Percentiles rank a stretch among this genome's conserved stretches.
Evolutionary conservation across 495 filamentous ascomycete species (phyloP).

Genomic region (Talaromyces stipitatus): DNA sequence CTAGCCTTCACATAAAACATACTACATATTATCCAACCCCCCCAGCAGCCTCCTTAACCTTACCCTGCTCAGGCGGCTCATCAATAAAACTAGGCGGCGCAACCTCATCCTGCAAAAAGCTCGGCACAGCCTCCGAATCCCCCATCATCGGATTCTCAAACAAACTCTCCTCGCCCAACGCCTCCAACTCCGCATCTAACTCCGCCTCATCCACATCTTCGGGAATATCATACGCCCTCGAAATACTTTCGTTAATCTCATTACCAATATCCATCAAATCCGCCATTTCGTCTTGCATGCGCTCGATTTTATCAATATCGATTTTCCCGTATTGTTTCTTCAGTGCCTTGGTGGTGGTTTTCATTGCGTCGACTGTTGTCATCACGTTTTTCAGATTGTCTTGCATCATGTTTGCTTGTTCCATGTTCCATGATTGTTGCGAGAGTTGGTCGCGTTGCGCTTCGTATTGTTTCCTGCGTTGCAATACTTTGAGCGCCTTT

Average conservation of each 20-base stretch:
- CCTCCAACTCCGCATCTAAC: conserved; percentile 93
- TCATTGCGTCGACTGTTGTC: conserved; percentile 96
- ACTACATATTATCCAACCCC: conserved; percentile 21
- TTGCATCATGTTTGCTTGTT: conserved; percentile 98
- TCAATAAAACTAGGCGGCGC: conserved; percentile 82
- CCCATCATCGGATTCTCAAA: conserved; percentile 48
- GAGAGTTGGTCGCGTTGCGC: conserved; percentile 89
- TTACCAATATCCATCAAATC: conserved; percentile 97
- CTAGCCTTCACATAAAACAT: background rate
- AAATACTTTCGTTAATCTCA: conserved; percentile 96
- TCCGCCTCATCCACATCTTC: conserved; percentile 98
- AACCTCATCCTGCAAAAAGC: conserved; percentile 80
- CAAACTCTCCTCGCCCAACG: conserved; percentile 84
- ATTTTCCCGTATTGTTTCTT: conserved; percentile 96
- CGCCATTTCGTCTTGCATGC: conserved; percentile 98
- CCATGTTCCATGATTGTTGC: conserved; percentile 98
- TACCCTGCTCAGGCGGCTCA: conserved; percentile 59
- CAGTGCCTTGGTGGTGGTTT: conserved; percentile 88
- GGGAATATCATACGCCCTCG: conserved; percentile 87
- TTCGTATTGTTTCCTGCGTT: conserved; percentile 96
- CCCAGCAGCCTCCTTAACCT: conserved; percentile 66
- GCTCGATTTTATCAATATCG: conserved; percentile 94
- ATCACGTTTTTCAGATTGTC: conserved; percentile 98
- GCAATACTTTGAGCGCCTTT: conserved; percentile 91
- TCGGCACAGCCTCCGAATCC: conserved; percentile 59